Percentiles rank a stretch among this genome's conserved stretches.
These are phyloP conservation scores for Glarea lozoyensis DNA, from an alignment of 495 filamentous ascomycete genomes.

Conservation along the genomic window DNA sequence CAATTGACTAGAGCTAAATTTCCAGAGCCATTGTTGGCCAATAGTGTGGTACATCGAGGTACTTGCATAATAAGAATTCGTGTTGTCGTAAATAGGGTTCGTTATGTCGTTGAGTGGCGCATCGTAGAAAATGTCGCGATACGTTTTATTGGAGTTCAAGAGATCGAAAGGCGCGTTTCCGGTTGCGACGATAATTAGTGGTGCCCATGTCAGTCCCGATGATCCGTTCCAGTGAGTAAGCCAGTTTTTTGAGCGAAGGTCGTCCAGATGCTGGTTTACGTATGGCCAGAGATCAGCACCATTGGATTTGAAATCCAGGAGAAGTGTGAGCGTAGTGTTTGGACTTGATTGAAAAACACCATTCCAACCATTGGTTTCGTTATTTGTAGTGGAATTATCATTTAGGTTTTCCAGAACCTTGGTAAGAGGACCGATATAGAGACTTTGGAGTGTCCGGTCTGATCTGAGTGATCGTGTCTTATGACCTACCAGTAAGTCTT, in stretches of 20 bases:
- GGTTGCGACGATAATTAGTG: neutral
- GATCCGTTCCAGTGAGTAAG: neutral
- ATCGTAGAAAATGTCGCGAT: conserved; percentile 7
- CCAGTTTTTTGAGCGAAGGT: neutral
- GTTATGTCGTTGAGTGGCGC: neutral
- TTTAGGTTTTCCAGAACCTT: neutral
- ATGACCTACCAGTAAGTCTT: neutral
- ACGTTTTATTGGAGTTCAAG: neutral
- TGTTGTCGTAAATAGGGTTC: neutral
- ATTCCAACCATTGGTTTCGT: neutral
- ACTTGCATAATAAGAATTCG: neutral
- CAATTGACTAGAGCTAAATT: neutral
- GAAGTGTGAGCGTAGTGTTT: neutral
- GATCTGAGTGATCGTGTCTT: neutral
- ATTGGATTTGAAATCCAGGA: neutral
- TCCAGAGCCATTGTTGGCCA: neutral
- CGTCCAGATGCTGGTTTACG: neutral
- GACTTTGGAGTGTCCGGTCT: neutral
- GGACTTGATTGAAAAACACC: neutral
- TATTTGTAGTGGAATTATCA: neutral
- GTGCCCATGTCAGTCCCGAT: neutral
- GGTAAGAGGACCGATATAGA: neutral
- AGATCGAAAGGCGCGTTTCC: neutral
- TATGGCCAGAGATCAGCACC: neutral
- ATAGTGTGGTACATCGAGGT: neutral